These are phyloP conservation scores for Tubosaeta brunneosetosa DNA, from an alignment of 768 basidiomycete species.

Conservation along the genomic window DNA sequence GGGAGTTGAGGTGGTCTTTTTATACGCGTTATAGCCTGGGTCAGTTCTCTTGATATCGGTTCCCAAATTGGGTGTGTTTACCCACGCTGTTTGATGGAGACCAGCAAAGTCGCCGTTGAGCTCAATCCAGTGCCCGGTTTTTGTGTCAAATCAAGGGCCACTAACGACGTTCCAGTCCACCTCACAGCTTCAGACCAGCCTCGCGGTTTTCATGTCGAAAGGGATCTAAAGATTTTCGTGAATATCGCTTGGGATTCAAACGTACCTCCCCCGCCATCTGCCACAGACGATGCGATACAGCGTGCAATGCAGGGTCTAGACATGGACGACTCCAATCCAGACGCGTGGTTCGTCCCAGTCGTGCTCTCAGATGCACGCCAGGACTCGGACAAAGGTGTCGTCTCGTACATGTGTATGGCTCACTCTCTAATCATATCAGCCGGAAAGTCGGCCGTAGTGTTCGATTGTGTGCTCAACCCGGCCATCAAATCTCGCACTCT, in stretches of 20 bases:
- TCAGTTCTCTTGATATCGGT: neutral
- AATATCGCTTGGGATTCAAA: constrained; percentile 69
- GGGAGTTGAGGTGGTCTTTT: constrained; percentile 17
- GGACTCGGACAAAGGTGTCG: constrained; percentile 62
- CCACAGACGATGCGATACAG: constrained; percentile 52
- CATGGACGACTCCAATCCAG: constrained; percentile 34
- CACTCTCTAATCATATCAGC: constrained; percentile 35
- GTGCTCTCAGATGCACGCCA: constrained; percentile 59
- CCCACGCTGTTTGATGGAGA: constrained; percentile 17
- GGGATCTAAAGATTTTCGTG: constrained; percentile 62
- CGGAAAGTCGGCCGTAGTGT: constrained; percentile 63
- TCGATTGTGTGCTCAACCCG: constrained; percentile 66
- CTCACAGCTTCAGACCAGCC: constrained; percentile 9
- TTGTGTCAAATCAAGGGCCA: constrained; percentile 57
- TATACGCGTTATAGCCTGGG: constrained; percentile 19
- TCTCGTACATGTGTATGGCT: neutral
- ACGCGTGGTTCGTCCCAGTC: constrained; percentile 64
- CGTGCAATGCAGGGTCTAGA: constrained; percentile 52
- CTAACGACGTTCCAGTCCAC: constrained; percentile 35
- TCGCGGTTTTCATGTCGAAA: constrained; percentile 30
- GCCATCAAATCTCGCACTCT: constrained; percentile 55
- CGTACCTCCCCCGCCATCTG: constrained; percentile 66
- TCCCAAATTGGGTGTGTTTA: constrained; percentile 6
- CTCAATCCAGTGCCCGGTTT: constrained; percentile 65
- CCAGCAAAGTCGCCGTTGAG: constrained; percentile 22